Conservation (phyloP, 345 rosid species). For the Citrus hindsii region DNA sequence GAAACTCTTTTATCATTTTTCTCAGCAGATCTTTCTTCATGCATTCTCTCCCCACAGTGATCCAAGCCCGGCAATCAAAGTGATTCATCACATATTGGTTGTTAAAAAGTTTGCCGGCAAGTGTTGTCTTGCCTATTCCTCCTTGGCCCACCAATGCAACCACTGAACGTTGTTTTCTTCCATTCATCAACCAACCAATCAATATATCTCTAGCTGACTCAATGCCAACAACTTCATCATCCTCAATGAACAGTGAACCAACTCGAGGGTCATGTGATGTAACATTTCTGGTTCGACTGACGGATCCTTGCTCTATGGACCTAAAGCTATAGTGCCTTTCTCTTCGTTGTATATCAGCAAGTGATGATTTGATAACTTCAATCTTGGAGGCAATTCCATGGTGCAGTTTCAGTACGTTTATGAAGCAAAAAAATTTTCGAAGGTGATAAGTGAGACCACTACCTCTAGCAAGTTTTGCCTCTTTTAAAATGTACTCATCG, state of each 20-base stretch:
- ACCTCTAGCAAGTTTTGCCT: no score
- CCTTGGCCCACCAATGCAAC: constrained; percentile 1
- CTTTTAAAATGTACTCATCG: no score
- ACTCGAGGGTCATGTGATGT: not conserved
- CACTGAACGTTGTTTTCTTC: no score
- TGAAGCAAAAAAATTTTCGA: no score
- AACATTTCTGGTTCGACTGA: not conserved
- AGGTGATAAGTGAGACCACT: no score
- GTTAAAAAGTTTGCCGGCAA: constrained; percentile 8
- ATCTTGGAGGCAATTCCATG: no score
- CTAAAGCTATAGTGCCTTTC: not conserved
- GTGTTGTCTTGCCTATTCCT: constrained; percentile 20
- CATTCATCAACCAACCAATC: not conserved
- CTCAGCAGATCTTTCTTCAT: no score
- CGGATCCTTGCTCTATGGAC: not conserved
- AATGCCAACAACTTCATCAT: constrained; percentile 13
- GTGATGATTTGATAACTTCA: no score
- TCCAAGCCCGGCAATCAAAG: constrained; percentile 20
- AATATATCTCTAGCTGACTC: not conserved
- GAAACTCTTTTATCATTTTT: no score
- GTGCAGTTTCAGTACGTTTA: no score
- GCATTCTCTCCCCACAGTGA: not conserved
- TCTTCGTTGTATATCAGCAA: no score
- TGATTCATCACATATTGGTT: no score
- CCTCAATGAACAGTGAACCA: constrained; percentile 13